Conservation (phyloP, 1,284 basidiomycete genomes). For the Sanghuangporus baumii region DNA sequence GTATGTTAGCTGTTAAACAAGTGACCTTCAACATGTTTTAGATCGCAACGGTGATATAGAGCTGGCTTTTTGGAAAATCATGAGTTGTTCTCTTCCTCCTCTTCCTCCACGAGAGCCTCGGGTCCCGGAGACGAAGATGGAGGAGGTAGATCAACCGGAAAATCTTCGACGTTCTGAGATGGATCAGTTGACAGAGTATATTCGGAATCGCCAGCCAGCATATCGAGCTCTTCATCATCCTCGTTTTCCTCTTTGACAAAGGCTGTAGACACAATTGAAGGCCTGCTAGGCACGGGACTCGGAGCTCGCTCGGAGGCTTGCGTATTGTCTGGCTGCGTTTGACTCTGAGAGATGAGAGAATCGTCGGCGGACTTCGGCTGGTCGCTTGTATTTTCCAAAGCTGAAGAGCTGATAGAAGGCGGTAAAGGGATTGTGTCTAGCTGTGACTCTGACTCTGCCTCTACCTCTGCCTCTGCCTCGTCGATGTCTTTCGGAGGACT, state of each 20-base stretch:
- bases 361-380: no score
- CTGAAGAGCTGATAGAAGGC: neutral
- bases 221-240: neutral
- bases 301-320: neutral
- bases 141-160: neutral
- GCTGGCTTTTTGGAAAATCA: neutral
- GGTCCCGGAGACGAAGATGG: conserved; percentile 3
- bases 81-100: neutral
- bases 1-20: neutral
- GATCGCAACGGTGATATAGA: neutral
- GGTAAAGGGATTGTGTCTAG: no score
- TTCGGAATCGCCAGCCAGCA: conserved; percentile 4
- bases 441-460: no score
- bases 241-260: neutral
- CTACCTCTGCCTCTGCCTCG: no score
- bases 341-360: neutral
- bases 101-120: neutral
- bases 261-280: neutral
- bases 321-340: neutral
- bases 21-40: neutral
- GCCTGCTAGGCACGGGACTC: no score
- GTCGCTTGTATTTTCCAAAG: no score
- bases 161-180: neutral
- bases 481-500: neutral
- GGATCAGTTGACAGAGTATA: neutral